Base-by-base conservation (phyloP, 176 grass and related monocot genomes). In the Melocanna baccifera region DNA sequence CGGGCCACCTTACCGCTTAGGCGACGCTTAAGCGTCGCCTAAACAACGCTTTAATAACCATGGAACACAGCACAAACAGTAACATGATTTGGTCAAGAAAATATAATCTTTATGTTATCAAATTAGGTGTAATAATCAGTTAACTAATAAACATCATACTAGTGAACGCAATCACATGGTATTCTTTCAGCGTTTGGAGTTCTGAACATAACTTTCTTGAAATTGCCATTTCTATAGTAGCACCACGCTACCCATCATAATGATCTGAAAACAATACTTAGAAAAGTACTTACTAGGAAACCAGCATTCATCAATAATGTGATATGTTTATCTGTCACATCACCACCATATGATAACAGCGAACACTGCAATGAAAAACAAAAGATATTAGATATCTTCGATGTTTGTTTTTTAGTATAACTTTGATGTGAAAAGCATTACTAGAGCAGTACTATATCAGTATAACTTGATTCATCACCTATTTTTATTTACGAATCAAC, bases 221-320 rank as follows among this genome's bases (percentile, higher is more conserved):
- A 40, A 72, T 48, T 68, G 19, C 16, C 29, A 65, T 86, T 58
- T 25, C 32, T 83, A 15, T 19, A 34, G 10, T 46, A 73, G 41
- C 3, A 45, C 23, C 67, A 32, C 39, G 61, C 40, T 30, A 67
- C 52, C 42, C 23, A 8, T 28, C 29, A 70, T 30, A 56, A 59
- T 81, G 29, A 34, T 80, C 16, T 63, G 18, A 41, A 57, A 76
- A 37, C 46, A 73, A 69, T 25, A 65, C 19, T 37, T 30, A 79
- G n/a, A 9, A 83, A 71, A 65, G n/a, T 67, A 88, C 94, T 92
- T 91, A 97, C 94, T 79, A 97, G 88, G 36, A 97, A 87, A 62
- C 94, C 94, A 45, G 91, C 91, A 88, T 85, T 92, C 72, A 97
- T 94, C 71, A 97, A 73, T 76, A 94, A 67, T 0, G 91, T 94